Base-by-base conservation (phyloP, 1,284 basidiomycete species). In the Exsudoporus floridanus region DNA sequence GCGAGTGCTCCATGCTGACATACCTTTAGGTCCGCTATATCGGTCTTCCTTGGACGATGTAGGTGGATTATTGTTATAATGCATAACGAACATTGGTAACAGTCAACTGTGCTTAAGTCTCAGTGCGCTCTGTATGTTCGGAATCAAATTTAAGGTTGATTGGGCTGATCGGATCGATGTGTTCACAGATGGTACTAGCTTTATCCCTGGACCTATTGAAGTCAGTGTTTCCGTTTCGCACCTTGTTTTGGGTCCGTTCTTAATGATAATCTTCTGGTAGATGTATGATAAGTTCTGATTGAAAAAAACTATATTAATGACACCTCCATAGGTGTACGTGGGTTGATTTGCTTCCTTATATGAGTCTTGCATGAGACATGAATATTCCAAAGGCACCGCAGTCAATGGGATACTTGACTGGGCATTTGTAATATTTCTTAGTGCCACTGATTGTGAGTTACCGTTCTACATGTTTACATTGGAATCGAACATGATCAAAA, bases 11-110 rank as follows among this genome's bases (percentile, higher is more conserved):
- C 5, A 2, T n/a, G n/a, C 7, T 40, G 3, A 40, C 10, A n/a
- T 5, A 3, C 4, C 25, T 12, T 1, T 33, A 52, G 51, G 21
- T 36, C 18, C 51, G 49, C 3, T 52, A 52, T 42, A 13, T 27
- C 18, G 54, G 54, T 10, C 28, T 56, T 25, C 46, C 4, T 31
- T 36, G 35, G 35, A 36, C 13, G 4, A 19, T 54, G 52, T 55
- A 39, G 9, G 53, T 40, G 16, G 7, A 39, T 30, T 1, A 2
- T n/a, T 25, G 2, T 2, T 8, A 13, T 13, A 5, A 3, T 18
- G n/a, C n/a, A 41, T 13, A 6, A 27, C 8, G 23, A 27, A 27
- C 27, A 8, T 27, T 1, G 27, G 27, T 27, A n/a, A 13, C n/a
- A 18, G 4, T 27, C 0, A 23, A 23, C 14, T 10, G 5, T 21